Conservation (phyloP, 2,329 filamentous ascomycete genomes). For the Chrysosphaeria jannelii region DNA sequence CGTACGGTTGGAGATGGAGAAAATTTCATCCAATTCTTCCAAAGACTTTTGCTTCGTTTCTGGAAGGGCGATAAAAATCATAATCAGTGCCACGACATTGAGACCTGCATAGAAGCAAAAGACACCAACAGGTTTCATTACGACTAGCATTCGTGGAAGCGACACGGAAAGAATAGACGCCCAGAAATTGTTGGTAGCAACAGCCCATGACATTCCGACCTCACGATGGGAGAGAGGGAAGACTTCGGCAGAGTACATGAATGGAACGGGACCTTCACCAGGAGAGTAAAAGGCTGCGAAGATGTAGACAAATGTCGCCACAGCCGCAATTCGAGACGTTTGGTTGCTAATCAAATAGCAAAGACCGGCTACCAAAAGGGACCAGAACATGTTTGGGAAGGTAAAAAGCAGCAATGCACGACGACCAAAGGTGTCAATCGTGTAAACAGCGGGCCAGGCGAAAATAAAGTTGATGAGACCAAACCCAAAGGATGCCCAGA, state of each 20-base stretch:
- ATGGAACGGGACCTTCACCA: slow-evolving; percentile 35
- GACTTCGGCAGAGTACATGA: slow-evolving; percentile 38
- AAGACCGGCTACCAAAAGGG: slow-evolving; percentile 15
- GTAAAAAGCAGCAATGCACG: slow-evolving; percentile 31
- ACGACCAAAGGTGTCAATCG: slow-evolving; percentile 36
- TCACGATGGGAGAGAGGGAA: slow-evolving; percentile 42
- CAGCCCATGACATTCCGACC: slow-evolving; percentile 22
- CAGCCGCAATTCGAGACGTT: slow-evolving; percentile 11
- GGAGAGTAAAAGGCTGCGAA: slow-evolving; percentile 8
- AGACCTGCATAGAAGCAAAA: slow-evolving; percentile 25
- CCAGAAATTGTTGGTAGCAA: slow-evolving; percentile 4
- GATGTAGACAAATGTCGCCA: slow-evolving; percentile 17
- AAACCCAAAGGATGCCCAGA: slow-evolving; percentile 33
- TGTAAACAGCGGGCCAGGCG: slow-evolving; percentile 32
- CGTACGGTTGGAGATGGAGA: slow-evolving; percentile 23
- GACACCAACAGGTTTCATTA: slow-evolving; percentile 8
- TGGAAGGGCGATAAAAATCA: slow-evolving; percentile 26
- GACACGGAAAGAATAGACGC: slow-evolving; percentile 6
- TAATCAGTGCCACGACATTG: slow-evolving; percentile 22
- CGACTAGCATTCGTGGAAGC: slow-evolving; percentile 14
- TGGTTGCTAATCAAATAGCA: slow-evolving; percentile 2
- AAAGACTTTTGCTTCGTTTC: slow-evolving; percentile 28
- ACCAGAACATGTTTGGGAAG: slow-evolving; percentile 35
- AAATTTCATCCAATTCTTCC: slow-evolving; percentile 29
- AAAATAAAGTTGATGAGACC: slow-evolving; percentile 29